Percentiles rank a stretch among this genome's conserved stretches.
Conservation (phyloP, 1,284 basidiomycete genomes). For the Ceratobasidium sp. region DNA sequence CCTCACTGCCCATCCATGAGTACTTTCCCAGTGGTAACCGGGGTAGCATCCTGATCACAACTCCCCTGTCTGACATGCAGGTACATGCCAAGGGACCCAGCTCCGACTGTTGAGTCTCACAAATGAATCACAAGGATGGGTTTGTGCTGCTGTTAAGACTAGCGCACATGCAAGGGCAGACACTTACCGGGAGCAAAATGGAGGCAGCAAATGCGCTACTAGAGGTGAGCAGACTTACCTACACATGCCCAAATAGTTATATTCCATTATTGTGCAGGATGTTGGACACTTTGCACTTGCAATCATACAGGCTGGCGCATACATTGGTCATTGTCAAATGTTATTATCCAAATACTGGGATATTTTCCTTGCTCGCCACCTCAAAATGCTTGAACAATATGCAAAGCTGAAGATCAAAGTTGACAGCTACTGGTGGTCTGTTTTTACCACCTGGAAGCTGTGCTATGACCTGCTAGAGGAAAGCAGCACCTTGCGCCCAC, state of each 20-base stretch:
- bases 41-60: slow-evolving; percentile 9
- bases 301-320: not conserved
- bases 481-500: too few species aligned
- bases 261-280: not conserved
- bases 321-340: not conserved
- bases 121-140: not conserved
- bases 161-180: not conserved
- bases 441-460: slow-evolving; percentile 6
- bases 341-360: not conserved
- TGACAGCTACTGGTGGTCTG: slow-evolving; percentile 2
- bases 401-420: not conserved
- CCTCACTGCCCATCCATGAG: not conserved
- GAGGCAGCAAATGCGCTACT: not conserved
- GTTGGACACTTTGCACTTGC: not conserved
- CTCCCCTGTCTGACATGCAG: not conserved
- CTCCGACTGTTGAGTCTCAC: not conserved
- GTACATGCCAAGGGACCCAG: not conserved
- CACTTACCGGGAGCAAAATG: not conserved
- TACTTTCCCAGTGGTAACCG: not conserved
- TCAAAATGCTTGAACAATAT: too few species aligned
- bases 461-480: not conserved
- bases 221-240: not conserved
- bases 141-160: not conserved
- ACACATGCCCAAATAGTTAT: too few species aligned
- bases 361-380: too few species aligned